Evolutionary conservation across 2,329 filamentous ascomycete genomes (phyloP).

Genomic region (Xylaria arbuscula): DNA sequence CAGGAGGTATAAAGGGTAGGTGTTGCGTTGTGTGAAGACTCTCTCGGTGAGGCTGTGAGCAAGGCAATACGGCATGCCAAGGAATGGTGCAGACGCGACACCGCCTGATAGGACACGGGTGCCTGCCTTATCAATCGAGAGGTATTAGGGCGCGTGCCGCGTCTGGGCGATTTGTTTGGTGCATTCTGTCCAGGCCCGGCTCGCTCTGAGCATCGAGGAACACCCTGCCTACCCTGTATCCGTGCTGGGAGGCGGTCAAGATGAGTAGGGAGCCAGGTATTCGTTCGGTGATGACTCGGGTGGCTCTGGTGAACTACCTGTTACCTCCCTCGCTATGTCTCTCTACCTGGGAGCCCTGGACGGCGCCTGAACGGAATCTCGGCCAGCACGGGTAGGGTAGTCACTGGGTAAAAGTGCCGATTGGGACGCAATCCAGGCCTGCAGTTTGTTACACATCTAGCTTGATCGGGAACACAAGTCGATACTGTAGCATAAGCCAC

Average conservation of each 20-base stretch:
- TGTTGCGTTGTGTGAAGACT: constrained; percentile 15
- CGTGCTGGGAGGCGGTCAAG: constrained; percentile 35
- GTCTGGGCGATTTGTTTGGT: constrained; percentile 34
- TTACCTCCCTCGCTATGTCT: not conserved
- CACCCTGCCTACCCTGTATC: constrained; percentile 20
- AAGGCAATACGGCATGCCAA: constrained; percentile 38
- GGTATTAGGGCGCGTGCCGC: constrained; percentile 30
- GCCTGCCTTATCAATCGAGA: constrained; percentile 30
- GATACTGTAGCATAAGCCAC: not conserved
- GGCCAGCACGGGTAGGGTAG: constrained; percentile 11
- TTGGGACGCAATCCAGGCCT: constrained; percentile 29
- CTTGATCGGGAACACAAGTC: constrained; percentile 15
- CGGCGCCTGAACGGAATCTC: constrained; percentile 17
- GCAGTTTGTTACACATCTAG: constrained; percentile 19
- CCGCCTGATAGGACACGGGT: constrained; percentile 14
- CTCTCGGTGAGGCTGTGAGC: constrained; percentile 45
- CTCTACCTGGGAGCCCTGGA: constrained; percentile 5
- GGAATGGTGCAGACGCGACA: constrained; percentile 29
- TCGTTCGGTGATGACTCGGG: constrained; percentile 9
- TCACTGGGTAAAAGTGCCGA: constrained; percentile 29
- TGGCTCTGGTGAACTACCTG: not conserved
- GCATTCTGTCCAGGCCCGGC: constrained; percentile 14
- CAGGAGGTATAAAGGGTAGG: not conserved
- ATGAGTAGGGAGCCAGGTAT: constrained; percentile 2
- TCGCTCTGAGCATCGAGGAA: constrained; percentile 19